Evolutionary conservation across 129 eudicot species (phyloP).

Genomic region (Lactuca sativa): DNA sequence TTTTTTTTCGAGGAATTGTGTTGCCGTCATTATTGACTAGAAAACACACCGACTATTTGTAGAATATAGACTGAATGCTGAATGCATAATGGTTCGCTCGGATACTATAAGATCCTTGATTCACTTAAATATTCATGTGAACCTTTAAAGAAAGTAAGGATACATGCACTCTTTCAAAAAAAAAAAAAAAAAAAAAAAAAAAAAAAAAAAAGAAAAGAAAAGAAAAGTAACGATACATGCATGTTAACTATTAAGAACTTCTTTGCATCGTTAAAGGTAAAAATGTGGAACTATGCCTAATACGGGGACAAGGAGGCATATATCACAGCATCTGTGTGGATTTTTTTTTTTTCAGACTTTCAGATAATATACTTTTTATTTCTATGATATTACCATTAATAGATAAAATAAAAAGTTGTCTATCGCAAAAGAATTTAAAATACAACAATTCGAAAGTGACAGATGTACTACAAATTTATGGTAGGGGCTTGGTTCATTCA

Average conservation of each 20-base stretch:
- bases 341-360: not conserved
- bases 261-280: not conserved
- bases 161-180: not conserved
- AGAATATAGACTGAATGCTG: not conserved
- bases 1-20: not conserved
- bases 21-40: conserved; percentile 17
- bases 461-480: conserved; percentile 18
- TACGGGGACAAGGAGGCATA: not conserved
- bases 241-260: not conserved
- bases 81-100: not conserved
- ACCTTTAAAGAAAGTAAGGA: not conserved
- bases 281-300: not conserved
- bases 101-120: not conserved
- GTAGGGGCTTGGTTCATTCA: conserved; percentile 34
- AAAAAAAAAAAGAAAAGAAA: too few relatives aligned
- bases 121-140: not conserved
- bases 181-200: too few relatives aligned
- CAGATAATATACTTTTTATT: not conserved
- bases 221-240: not conserved
- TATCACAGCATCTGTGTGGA: not conserved
- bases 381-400: not conserved
- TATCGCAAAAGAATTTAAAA: not conserved
- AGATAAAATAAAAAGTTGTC: not conserved
- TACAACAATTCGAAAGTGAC: conserved; percentile 17
- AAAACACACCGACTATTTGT: conserved; percentile 1